Conservation (phyloP, 2,329 filamentous ascomycete species). For the Aspergillus sp. region DNA sequence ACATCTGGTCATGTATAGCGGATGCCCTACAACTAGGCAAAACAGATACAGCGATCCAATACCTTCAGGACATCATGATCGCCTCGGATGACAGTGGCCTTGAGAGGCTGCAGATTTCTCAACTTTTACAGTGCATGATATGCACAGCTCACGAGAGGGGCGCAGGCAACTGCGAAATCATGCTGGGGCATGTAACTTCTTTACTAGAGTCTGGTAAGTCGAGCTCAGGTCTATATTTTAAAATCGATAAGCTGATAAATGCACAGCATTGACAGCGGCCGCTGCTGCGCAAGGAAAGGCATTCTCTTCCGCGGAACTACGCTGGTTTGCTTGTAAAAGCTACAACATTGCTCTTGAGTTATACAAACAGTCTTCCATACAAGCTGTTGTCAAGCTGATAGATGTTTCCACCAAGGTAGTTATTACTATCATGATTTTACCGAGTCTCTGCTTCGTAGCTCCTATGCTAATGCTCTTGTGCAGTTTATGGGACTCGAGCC, state of each 20-base stretch:
- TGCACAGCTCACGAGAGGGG: conserved; percentile 6
- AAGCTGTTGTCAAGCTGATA: conserved; percentile 57
- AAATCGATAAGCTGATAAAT: conserved; percentile 38
- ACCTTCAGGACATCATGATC: conserved; percentile 61
- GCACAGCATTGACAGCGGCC: conserved; percentile 46
- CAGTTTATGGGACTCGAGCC: conserved; percentile 43
- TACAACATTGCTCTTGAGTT: conserved; percentile 75
- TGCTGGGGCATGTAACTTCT: conserved; percentile 54
- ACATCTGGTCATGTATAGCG: conserved; percentile 77
- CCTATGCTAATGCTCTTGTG: conserved; percentile 33
- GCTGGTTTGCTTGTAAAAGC: conserved; percentile 81
- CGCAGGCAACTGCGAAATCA: conserved; percentile 16
- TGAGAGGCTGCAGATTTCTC: conserved; percentile 58
- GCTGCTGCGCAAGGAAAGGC: conserved; percentile 42
- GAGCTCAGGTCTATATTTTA: not conserved
- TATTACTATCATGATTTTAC: not conserved
- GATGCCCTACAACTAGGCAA: conserved; percentile 70
- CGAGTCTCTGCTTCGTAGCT: not conserved
- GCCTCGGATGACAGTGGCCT: conserved; percentile 52
- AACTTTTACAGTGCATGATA: conserved; percentile 60
- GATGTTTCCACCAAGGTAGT: conserved; percentile 44
- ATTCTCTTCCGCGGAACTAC: conserved; percentile 66
- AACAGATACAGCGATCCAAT: conserved; percentile 58
- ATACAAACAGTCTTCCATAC: conserved; percentile 57
- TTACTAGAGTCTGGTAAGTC: conserved; percentile 53